Conservation (phyloP, 2,329 filamentous ascomycete species). For the Boeremia lycopersici region DNA sequence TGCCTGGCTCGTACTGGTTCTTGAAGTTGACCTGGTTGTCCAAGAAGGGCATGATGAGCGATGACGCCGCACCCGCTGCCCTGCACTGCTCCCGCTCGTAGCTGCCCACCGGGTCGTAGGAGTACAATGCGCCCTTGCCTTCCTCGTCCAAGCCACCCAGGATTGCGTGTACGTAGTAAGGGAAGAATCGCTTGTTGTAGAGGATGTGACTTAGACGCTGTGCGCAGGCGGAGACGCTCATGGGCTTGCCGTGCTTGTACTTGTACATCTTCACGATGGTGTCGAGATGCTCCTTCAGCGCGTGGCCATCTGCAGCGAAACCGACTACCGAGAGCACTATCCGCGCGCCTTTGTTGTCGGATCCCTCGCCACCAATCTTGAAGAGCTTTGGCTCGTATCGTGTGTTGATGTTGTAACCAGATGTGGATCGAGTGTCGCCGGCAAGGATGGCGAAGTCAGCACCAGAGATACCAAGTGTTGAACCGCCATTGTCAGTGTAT, state of each 20-base stretch:
- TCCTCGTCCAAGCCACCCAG: conserved; percentile 93
- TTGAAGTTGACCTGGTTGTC: conserved; percentile 99
- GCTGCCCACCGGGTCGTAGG: conserved; percentile 95
- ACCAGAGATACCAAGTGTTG: conserved; percentile 92
- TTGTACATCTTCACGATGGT: conserved; percentile 98
- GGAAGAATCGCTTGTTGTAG: conserved; percentile 98
- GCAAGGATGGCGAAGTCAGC: conserved; percentile 95
- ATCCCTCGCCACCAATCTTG: conserved; percentile 90
- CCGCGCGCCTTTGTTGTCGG: conserved; percentile 81
- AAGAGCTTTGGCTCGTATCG: conserved; percentile 95
- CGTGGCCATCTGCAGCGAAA: conserved; percentile 92
- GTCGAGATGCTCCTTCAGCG: conserved; percentile 91
- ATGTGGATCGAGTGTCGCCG: conserved; percentile 93
- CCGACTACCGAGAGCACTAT: conserved; percentile 94
- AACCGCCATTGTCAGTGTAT: conserved; percentile 98
- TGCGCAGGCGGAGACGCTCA: conserved; percentile 91
- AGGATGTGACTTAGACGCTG: conserved; percentile 94
- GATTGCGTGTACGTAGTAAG: conserved; percentile 96
- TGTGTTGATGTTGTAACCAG: conserved; percentile 97
- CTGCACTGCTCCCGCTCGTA: conserved; percentile 98
- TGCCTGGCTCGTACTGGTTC: conserved; percentile 93
- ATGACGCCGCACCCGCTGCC: conserved; percentile 88
- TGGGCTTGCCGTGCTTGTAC: conserved; percentile 96
- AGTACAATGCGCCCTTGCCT: conserved; percentile 91
- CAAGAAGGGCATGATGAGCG: conserved; percentile 97